Evolutionary conservation across 805 yeast species (phyloP).

Genomic region (Candida silvatica): DNA sequence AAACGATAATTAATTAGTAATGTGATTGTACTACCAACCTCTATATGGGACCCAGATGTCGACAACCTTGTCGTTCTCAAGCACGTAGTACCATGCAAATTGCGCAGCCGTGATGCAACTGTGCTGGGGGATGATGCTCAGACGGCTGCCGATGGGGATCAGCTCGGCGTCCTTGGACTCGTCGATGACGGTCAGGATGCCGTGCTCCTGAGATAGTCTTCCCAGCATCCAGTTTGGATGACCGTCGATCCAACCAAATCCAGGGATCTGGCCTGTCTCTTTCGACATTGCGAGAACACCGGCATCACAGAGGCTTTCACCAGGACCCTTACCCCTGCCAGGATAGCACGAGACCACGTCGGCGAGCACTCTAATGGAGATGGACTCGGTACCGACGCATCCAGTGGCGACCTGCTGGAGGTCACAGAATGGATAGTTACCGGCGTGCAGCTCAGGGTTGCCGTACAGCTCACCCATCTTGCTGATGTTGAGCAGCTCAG

Average conservation of each 20-base stretch:
- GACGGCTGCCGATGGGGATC: slow-evolving; percentile 46
- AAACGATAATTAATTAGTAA: too few species aligned
- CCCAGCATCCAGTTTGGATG: slow-evolving; percentile 49
- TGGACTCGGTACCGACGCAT: slow-evolving; percentile 34
- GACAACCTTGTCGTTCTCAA: slow-evolving; percentile 35
- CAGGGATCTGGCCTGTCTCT: slow-evolving; percentile 56
- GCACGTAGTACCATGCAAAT: slow-evolving; percentile 47
- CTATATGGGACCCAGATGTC: slow-evolving; percentile 18
- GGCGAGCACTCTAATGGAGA: slow-evolving; percentile 47
- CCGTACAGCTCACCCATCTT: slow-evolving; percentile 20
- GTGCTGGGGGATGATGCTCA: slow-evolving; percentile 60
- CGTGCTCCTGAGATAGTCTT: slow-evolving; percentile 74
- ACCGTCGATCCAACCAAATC: slow-evolving; percentile 36
- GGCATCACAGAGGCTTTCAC: slow-evolving; percentile 62
- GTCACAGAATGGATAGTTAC: slow-evolving; percentile 68
- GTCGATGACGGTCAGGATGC: slow-evolving; percentile 45
- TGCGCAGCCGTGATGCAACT: slow-evolving; percentile 63
- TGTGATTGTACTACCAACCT: slow-evolving; percentile 17
- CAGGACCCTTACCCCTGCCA: slow-evolving; percentile 42
- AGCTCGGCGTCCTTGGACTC: slow-evolving; percentile 24
- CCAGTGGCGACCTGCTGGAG: slow-evolving; percentile 68
- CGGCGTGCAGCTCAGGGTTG: slow-evolving; percentile 67
- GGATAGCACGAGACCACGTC: slow-evolving; percentile 55
- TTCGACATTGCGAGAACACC: slow-evolving; percentile 67
- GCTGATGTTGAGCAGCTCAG: slow-evolving; percentile 19